These are phyloP conservation scores for Coleophoma cylindrospora DNA, from an alignment of 2,329 filamentous ascomycete species.

Conservation along the genomic window DNA sequence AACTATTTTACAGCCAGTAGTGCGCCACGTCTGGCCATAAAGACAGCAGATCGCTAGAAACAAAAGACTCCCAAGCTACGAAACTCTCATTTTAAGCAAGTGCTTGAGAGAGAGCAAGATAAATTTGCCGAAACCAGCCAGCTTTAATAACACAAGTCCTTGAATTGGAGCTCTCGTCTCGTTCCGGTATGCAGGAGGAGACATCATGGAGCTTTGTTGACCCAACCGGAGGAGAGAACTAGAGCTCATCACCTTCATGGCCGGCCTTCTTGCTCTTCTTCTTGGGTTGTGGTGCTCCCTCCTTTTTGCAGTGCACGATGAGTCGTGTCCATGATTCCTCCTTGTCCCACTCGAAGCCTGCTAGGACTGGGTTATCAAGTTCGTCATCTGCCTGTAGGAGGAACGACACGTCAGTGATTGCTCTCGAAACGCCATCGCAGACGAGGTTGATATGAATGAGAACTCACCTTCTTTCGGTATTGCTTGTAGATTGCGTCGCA, in stretches of 20 bases:
- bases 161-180: constrained; percentile 10
- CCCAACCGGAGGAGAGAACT: constrained; percentile 5
- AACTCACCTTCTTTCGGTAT: constrained; percentile 88
- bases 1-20: constrained; percentile 3
- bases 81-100: background rate
- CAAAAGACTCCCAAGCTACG: background rate
- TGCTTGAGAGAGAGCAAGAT: background rate
- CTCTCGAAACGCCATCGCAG: too few relatives aligned
- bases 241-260: constrained; percentile 34
- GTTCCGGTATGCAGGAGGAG: constrained; percentile 7
- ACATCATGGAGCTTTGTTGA: constrained; percentile 7
- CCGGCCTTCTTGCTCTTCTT: constrained; percentile 59
- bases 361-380: constrained; percentile 79
- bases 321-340: constrained; percentile 86
- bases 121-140: constrained; percentile 4
- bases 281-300: constrained; percentile 53
- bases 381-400: constrained; percentile 76
- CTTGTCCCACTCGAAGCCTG: constrained; percentile 94
- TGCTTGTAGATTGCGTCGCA: constrained; percentile 93
- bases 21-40: constrained; percentile 2
- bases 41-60: constrained; percentile 1
- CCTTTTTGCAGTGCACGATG: constrained; percentile 78
- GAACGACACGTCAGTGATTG: constrained; percentile 13
- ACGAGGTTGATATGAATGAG: background rate
- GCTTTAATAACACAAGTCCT: constrained; percentile 6